phyloP scores from a whole-genome alignment of 2,329 filamentous ascomycete genomes.

The Thielaviopsis musarum region DNA sequence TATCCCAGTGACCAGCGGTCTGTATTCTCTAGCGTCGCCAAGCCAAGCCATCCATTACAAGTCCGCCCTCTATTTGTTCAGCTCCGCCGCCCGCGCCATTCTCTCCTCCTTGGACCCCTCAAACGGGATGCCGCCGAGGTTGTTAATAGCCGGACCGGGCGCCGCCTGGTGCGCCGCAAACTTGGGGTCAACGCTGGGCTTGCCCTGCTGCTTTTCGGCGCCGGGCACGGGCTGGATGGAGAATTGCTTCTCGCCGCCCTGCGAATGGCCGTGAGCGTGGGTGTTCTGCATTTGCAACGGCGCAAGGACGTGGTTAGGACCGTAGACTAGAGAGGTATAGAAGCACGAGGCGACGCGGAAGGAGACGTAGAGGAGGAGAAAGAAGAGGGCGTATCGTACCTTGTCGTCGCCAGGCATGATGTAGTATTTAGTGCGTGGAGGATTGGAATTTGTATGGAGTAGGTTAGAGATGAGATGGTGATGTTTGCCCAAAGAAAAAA shows the following conservation, averaged over 20 bases:
- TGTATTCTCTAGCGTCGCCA: neutral
- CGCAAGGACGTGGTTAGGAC: conserved; percentile 8
- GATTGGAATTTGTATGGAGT: too few species aligned
- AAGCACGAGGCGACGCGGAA: conserved; percentile 2
- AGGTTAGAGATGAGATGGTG: too few species aligned
- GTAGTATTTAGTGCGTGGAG: too few species aligned
- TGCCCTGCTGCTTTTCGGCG: conserved; percentile 19
- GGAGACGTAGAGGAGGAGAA: conserved; percentile 7
- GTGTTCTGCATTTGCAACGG: conserved; percentile 2
- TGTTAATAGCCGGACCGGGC: conserved; percentile 39
- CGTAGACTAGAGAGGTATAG: conserved; percentile 4
- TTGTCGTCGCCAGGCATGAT: conserved; percentile 10
- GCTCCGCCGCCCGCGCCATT: conserved; percentile 42
- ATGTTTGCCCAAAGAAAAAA: neutral
- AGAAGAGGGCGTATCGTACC: conserved; percentile 10
- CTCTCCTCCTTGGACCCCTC: conserved; percentile 55
- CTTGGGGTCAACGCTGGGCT: conserved; percentile 21
- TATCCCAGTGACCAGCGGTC: neutral
- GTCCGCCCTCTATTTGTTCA: conserved; percentile 32
- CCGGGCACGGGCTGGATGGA: conserved; percentile 25
- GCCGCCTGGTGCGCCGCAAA: conserved; percentile 36
- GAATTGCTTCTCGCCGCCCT: conserved; percentile 26
- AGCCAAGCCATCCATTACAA: too few species aligned
- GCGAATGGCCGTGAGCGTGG: neutral
- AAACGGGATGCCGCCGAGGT: conserved; percentile 34